Evolutionary conservation across 2,329 filamentous ascomycete genomes (phyloP).

Genomic region (Cucurbitaria berberidis): DNA sequence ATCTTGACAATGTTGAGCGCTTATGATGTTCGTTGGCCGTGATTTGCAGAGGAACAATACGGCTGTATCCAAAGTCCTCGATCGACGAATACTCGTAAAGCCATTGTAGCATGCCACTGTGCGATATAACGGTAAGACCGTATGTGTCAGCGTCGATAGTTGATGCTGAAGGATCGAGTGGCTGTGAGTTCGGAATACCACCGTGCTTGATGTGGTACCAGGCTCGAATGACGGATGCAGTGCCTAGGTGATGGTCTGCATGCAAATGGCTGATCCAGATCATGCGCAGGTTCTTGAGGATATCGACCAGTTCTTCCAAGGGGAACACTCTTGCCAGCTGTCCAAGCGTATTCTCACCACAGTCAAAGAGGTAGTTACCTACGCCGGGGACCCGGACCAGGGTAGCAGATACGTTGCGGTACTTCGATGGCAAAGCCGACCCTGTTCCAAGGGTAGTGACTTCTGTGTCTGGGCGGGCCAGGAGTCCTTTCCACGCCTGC

Average conservation of each 20-base stretch:
- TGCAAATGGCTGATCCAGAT: constrained; percentile 97
- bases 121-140: constrained; percentile 65
- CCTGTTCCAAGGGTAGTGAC: constrained; percentile 90
- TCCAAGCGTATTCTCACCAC: constrained; percentile 89
- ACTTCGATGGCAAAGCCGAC: constrained; percentile 87
- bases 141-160: constrained; percentile 40
- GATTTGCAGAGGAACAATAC: constrained; percentile 59
- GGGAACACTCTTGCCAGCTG: constrained; percentile 79
- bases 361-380: constrained; percentile 91
- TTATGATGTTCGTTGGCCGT: constrained; percentile 31
- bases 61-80: constrained; percentile 76
- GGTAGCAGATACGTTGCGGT: constrained; percentile 92
- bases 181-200: constrained; percentile 34
- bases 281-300: constrained; percentile 77
- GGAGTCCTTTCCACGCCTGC: constrained; percentile 64
- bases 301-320: constrained; percentile 66
- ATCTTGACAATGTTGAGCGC: constrained; percentile 32
- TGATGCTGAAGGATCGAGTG: constrained; percentile 14
- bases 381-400: constrained; percentile 81
- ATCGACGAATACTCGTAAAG: constrained; percentile 79
- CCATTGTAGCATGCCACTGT: constrained; percentile 74
- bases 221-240: constrained; percentile 77
- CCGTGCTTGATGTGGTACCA: constrained; percentile 70
- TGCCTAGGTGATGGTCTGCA: constrained; percentile 93
- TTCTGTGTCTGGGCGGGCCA: constrained; percentile 78